phyloP scores from a whole-genome alignment of 2,329 filamentous ascomycete genomes.

The Elsinoe ampelina region DNA sequence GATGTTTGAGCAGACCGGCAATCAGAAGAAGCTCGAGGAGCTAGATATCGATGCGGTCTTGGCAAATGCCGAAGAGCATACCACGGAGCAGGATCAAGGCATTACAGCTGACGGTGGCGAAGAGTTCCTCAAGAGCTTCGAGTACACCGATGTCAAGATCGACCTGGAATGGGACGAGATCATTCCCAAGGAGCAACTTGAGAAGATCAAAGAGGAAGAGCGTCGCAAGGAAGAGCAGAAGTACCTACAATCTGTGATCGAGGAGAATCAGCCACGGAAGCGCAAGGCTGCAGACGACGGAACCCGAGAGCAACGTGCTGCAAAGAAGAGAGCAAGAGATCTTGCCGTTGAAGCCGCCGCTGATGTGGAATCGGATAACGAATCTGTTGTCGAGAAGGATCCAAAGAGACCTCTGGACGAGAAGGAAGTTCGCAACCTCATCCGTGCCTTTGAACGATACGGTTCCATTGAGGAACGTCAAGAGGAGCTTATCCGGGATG shows the following conservation, averaged over 20 bases:
- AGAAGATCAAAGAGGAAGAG: conserved; percentile 80
- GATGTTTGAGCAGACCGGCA: conserved; percentile 96
- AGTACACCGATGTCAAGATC: conserved; percentile 96
- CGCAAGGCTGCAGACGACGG: conserved; percentile 56
- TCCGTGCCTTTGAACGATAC: conserved; percentile 82
- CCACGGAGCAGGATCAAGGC: conserved; percentile 89
- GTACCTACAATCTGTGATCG: conserved; percentile 71
- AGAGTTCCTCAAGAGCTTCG: conserved; percentile 80
- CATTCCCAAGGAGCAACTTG: conserved; percentile 86
- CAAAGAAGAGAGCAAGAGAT: conserved; percentile 59
- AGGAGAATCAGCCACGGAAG: conserved; percentile 74
- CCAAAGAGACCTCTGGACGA: conserved; percentile 83
- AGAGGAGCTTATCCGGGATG: conserved; percentile 79
- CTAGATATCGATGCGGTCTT: conserved; percentile 96
- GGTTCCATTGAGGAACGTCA: conserved; percentile 82
- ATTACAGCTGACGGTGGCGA: conserved; percentile 94
- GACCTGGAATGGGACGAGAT: conserved; percentile 97
- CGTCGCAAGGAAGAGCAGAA: conserved; percentile 73
- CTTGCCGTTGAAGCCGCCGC: conserved; percentile 55
- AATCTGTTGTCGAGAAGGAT: conserved; percentile 52
- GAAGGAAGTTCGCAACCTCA: conserved; percentile 86
- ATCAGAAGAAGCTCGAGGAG: conserved; percentile 92
- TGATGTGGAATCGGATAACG: conserved; percentile 44
- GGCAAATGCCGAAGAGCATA: conserved; percentile 92
- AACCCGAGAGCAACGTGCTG: conserved; percentile 55